A percentile compares a stretch with the other conserved stretches of the same genome.
phyloP scores from a whole-genome alignment of 352 stramenopile genomes.

The Peronospora destructor region DNA sequence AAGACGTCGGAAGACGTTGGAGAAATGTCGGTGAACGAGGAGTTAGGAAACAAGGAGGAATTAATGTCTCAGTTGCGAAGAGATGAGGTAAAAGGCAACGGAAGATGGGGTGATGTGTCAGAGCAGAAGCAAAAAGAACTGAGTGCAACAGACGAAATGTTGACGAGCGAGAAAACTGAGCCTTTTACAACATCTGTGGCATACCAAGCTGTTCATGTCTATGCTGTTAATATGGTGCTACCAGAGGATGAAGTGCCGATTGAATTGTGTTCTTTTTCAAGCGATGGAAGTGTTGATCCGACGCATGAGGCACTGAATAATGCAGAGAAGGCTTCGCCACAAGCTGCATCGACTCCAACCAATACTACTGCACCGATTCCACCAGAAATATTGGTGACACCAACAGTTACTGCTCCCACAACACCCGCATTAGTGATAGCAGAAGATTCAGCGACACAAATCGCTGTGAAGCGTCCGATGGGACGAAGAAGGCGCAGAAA shows the following conservation, averaged over 20 bases:
- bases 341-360: conserved; percentile 2
- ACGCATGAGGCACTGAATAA: conserved; percentile 2
- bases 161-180: neutral
- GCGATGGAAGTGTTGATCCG: conserved; percentile 30
- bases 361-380: conserved; percentile 1
- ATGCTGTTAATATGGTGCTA: conserved; percentile 24
- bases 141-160: neutral
- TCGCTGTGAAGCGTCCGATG: neutral
- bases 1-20: neutral
- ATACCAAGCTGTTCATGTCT: conserved; percentile 14
- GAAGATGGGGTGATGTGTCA: neutral
- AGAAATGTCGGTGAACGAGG: neutral
- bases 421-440: conserved; percentile 9
- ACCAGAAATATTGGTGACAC: conserved; percentile 1
- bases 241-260: conserved; percentile 30
- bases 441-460: conserved; percentile 7
- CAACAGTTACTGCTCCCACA: conserved; percentile 1
- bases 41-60: neutral
- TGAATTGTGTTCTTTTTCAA: conserved; percentile 30
- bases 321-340: neutral
- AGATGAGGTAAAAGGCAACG: conserved; percentile 4
- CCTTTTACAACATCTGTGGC: neutral
- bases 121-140: conserved; percentile 5
- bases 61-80: neutral
- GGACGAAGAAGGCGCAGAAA: conserved; percentile 43